Percentiles rank a stretch among this genome's conserved stretches.
Conservation (phyloP, 345 rosid species). For the Citrus unshiu region DNA sequence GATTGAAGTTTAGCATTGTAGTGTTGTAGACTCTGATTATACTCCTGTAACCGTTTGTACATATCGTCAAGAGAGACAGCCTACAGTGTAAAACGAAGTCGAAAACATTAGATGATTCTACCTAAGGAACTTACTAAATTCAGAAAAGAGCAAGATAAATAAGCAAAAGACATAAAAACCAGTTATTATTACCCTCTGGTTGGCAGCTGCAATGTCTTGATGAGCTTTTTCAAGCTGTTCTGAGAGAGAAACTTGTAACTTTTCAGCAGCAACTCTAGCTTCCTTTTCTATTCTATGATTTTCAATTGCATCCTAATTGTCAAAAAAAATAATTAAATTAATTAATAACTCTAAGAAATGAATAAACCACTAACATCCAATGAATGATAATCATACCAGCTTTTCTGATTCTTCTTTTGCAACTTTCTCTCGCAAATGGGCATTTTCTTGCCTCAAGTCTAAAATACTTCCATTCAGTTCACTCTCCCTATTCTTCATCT, state of each 20-base stretch:
- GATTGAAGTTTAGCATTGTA: slow-evolving; percentile 71
- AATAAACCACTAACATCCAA: background rate
- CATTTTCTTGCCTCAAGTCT: slow-evolving; percentile 46
- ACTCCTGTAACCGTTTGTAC: slow-evolving; percentile 78
- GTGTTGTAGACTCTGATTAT: slow-evolving; percentile 77
- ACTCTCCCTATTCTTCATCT: slow-evolving; percentile 56
- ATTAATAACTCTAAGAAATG: background rate
- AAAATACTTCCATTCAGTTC: slow-evolving; percentile 33
- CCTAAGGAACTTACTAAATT: background rate
- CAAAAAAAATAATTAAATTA: slow-evolving; percentile 8
- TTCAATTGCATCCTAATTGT: slow-evolving; percentile 60
- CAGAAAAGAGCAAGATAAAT: background rate
- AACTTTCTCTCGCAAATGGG: slow-evolving; percentile 46
- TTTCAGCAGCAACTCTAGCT: slow-evolving; percentile 62
- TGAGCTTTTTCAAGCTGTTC: slow-evolving; percentile 65
- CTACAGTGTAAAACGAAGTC: slow-evolving; percentile 33
- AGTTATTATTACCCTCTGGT: slow-evolving; percentile 52
- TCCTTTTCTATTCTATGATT: slow-evolving; percentile 58
- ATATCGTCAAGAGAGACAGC: slow-evolving; percentile 59
- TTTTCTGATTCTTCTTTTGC: slow-evolving; percentile 65
- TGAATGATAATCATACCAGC: slow-evolving; percentile 38
- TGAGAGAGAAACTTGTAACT: slow-evolving; percentile 47
- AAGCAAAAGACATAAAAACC: background rate
- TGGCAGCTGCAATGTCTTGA: slow-evolving; percentile 61
- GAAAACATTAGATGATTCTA: background rate